Evolutionary conservation across 352 stramenopile genomes (phyloP).

Genomic region (Ophiocytium majus): DNA sequence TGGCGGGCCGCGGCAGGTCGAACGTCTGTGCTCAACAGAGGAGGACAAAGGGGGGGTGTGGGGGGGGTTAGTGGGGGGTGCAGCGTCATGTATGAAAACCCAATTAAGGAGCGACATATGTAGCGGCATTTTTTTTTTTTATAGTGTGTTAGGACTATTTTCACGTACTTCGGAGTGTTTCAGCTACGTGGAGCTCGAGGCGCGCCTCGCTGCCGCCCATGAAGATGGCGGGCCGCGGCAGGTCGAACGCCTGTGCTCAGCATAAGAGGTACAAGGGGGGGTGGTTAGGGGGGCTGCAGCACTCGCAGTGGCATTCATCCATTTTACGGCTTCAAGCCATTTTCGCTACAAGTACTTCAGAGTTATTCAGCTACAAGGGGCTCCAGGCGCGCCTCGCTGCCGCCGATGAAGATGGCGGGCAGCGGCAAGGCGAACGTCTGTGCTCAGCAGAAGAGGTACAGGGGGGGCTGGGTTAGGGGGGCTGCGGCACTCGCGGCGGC

Average conservation of each 20-base stretch:
- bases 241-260: slow-evolving; percentile 31
- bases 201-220: slow-evolving; percentile 13
- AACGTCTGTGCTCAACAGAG: slow-evolving; percentile 35
- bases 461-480: too few species aligned
- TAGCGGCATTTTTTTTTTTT: not conserved
- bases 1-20: slow-evolving; percentile 26
- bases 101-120: not conserved
- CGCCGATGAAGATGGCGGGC: slow-evolving; percentile 25
- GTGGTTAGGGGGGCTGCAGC: not conserved
- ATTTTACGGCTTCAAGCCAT: too few species aligned
- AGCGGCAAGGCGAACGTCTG: slow-evolving; percentile 33
- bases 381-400: slow-evolving; percentile 10
- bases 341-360: too few species aligned
- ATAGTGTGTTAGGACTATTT: too few species aligned
- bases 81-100: not conserved
- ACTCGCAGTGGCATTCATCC: not conserved
- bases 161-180: too few species aligned
- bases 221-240: slow-evolving; percentile 29
- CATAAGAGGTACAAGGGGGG: too few species aligned
- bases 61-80: not conserved
- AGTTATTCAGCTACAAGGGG: too few species aligned
- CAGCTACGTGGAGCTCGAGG: slow-evolving; percentile 32
- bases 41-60: not conserved
- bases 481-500: too few species aligned
- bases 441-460: too few species aligned